phyloP scores from a whole-genome alignment of 495 filamentous ascomycete genomes.

The Cryomyces minteri region DNA sequence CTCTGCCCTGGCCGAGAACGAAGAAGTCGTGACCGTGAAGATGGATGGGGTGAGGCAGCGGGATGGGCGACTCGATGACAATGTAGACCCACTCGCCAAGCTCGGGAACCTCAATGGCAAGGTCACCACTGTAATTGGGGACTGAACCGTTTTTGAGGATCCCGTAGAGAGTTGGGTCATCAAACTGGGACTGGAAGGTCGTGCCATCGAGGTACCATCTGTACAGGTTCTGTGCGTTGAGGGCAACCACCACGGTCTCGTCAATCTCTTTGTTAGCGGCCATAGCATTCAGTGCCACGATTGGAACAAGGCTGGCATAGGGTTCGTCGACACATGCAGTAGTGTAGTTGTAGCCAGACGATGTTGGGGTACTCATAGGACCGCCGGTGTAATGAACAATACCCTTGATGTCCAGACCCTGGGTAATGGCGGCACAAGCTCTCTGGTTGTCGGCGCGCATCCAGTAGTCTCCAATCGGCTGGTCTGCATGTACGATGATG shows the following conservation, averaged over 20 bases:
- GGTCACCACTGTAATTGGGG: slow-evolving; percentile 10
- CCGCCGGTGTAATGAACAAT: slow-evolving; percentile 15
- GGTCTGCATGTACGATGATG: slow-evolving; percentile 21
- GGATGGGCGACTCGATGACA: slow-evolving; percentile 15
- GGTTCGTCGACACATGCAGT: slow-evolving; percentile 22
- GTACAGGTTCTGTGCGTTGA: slow-evolving; percentile 13
- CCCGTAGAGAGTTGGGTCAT: slow-evolving; percentile 14
- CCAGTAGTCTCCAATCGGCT: slow-evolving; percentile 19
- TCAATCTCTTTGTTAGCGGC: slow-evolving; percentile 3
- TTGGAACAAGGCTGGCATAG: slow-evolving; percentile 11
- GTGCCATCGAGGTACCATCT: slow-evolving; percentile 19
- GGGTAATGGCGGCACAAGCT: slow-evolving; percentile 8
- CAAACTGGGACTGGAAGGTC: slow-evolving; percentile 15
- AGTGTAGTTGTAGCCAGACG: slow-evolving; percentile 14
- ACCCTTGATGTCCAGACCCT: slow-evolving; percentile 17
- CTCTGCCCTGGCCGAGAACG: slow-evolving; percentile 9
- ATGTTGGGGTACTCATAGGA: slow-evolving; percentile 8
- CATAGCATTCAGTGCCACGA: slow-evolving; percentile 7
- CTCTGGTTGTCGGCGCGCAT: slow-evolving; percentile 20
- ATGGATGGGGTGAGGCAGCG: slow-evolving; percentile 16
- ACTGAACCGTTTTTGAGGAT: slow-evolving; percentile 11
- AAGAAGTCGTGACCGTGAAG: slow-evolving; percentile 19
- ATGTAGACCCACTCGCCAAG: slow-evolving; percentile 18
- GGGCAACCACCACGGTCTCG: slow-evolving; percentile 10
- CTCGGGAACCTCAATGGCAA: slow-evolving; percentile 17